These are phyloP conservation scores for Trichomonas tenax DNA, from an alignment of 208 protist species.

Conservation along the genomic window DNA sequence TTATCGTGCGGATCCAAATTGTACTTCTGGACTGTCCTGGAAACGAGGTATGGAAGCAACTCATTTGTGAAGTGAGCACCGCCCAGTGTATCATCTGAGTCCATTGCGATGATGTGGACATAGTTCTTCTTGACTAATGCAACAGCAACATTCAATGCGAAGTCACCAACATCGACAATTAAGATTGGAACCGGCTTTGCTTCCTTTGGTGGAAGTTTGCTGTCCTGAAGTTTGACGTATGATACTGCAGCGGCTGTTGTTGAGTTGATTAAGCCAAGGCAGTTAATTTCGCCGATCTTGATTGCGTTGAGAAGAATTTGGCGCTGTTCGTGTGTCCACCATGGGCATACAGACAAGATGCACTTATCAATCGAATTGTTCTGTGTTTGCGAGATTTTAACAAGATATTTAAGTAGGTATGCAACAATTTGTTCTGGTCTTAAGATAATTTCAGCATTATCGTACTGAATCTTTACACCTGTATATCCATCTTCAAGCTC, in stretches of 20 bases:
- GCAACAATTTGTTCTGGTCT: slow-evolving; percentile 29
- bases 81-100: slow-evolving; percentile 22
- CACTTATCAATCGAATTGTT: not conserved
- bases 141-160: slow-evolving; percentile 19
- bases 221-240: slow-evolving; percentile 21
- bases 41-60: not conserved
- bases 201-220: not conserved
- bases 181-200: not conserved
- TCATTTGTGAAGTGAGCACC: slow-evolving; percentile 17
- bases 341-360: slow-evolving; percentile 21
- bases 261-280: slow-evolving; percentile 26
- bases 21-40: slow-evolving; percentile 19
- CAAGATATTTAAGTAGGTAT: not conserved
- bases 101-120: slow-evolving; percentile 20
- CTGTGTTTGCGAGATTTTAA: not conserved
- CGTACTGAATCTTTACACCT: slow-evolving; percentile 29
- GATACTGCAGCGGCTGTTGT: slow-evolving; percentile 30
- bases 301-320: slow-evolving; percentile 22
- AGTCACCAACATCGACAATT: slow-evolving; percentile 35
- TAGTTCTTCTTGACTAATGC: not conserved
- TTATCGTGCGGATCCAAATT: slow-evolving; percentile 23
- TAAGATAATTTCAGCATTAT: slow-evolving; percentile 15
- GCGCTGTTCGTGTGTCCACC: slow-evolving; percentile 24
- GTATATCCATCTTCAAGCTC: slow-evolving; percentile 18
- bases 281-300: slow-evolving; percentile 25